Base-by-base conservation (phyloP, 192 early-diverging fungal species). In the Umbelopsis vinacea region DNA sequence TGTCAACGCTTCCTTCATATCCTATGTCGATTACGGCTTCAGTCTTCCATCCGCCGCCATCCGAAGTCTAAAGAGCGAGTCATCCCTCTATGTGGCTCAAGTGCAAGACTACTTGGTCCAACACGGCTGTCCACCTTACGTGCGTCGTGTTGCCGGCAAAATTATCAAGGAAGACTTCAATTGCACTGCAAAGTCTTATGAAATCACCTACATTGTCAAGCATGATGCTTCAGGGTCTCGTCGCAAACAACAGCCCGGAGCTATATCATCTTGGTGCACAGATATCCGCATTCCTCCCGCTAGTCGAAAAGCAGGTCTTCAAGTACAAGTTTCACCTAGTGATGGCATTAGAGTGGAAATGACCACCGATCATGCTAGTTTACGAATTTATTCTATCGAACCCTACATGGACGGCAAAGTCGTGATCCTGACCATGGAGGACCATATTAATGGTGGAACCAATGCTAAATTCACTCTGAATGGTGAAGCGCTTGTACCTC, bases 91-190 rank as follows among this genome's bases (percentile, higher is more conserved):
- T n/a, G 72, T 88, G 19, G 37, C 68, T 45, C 77, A 80, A 4
- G 53, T 86, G 21, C 72, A 81, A 43, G 80, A 85, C 2, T 83
- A 82, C 23, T 52, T 88, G 11, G 54, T 77, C 46, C 78, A 80
- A 35, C 66, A 53, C 48, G 87, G 87, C 24, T 86, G 79, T 70
- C 87, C 87, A 21, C 87, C 87, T 14, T 88, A 85, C 72, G 77
- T 86, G 6, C 74, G 81, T 5, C 75, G 80, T 21, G 79, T 84
- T 7, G 80, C 83, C 24, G 82, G 82, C 7, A 81, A 76, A 26
- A 67, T 86, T 3, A 77, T 81, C 15, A 54, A 82, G 43, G 82
- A 84, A 29, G 75, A 75, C 5, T 83, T 83, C 26, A 72, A 85
- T 14, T 52, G 73, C 12, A 72, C 82, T 24, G 76, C 68, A 26